Conservation (phyloP, 2,329 filamentous ascomycete genomes). For the Karstenula rhodostoma region DNA sequence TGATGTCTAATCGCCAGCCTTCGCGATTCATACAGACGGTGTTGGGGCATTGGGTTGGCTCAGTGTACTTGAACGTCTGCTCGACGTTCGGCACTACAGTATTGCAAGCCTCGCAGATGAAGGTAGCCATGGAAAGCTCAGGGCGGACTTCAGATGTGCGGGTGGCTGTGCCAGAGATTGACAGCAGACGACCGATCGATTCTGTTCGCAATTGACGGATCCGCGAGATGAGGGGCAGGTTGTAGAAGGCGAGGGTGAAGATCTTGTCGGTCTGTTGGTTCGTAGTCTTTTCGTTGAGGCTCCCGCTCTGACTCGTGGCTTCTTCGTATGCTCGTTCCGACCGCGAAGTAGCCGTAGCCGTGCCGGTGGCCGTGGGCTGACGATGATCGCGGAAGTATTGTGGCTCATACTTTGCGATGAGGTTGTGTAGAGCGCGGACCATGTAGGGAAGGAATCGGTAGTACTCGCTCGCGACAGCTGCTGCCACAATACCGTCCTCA, state of each 20-base stretch:
- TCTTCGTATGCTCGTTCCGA: constrained; percentile 50
- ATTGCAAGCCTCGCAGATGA: constrained; percentile 88
- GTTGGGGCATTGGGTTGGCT: constrained; percentile 95
- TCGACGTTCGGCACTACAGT: constrained; percentile 88
- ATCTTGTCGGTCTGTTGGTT: constrained; percentile 98
- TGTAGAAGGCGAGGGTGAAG: constrained; percentile 92
- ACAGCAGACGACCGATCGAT: constrained; percentile 91
- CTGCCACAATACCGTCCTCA: constrained; percentile 81
- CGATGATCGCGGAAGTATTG: constrained; percentile 93
- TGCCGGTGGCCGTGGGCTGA: constrained; percentile 78
- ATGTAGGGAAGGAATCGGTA: constrained; percentile 95
- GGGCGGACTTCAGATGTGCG: constrained; percentile 96
- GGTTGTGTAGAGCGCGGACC: constrained; percentile 85
- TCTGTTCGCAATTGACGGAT: constrained; percentile 85
- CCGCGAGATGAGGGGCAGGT: constrained; percentile 84
- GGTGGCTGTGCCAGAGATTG: constrained; percentile 96
- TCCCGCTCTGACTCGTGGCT: constrained; percentile 66
- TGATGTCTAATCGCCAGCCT: constrained; percentile 96
- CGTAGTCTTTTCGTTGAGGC: constrained; percentile 74
- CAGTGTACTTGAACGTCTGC: constrained; percentile 96
- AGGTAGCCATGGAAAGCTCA: constrained; percentile 90
- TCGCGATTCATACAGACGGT: constrained; percentile 83
- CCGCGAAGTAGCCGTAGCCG: constrained; percentile 72
- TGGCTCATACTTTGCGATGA: constrained; percentile 93
- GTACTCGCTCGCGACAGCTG: constrained; percentile 88